Evolutionary conservation across 495 filamentous ascomycete species (phyloP).

Genomic region (Penicillium argentinense): DNA sequence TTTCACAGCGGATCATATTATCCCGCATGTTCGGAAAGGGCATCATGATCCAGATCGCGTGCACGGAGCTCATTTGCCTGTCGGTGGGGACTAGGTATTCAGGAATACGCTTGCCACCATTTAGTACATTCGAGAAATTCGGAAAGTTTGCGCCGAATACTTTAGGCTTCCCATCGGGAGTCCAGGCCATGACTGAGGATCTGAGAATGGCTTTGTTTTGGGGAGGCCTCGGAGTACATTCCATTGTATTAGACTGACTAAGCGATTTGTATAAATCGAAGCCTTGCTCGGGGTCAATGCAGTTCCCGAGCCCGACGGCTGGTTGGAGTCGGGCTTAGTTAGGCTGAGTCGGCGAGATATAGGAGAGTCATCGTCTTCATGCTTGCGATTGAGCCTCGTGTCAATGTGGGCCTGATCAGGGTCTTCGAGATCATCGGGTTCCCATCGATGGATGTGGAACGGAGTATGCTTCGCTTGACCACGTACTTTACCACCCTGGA

Average conservation of each 20-base stretch:
- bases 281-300: no score
- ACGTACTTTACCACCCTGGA: not conserved
- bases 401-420: no score
- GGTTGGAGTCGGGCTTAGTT: no score
- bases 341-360: no score
- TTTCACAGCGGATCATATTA: constrained; percentile 20
- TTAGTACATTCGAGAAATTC: constrained; percentile 1
- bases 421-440: not conserved
- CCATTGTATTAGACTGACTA: constrained; percentile 31
- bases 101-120: constrained; percentile 3
- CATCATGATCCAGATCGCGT: constrained; percentile 19
- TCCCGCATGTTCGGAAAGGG: constrained; percentile 21
- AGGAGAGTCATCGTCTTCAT: no score
- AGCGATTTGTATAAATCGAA: no score
- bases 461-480: no score
- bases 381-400: no score
- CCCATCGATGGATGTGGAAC: constrained; percentile 5
- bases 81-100: constrained; percentile 6
- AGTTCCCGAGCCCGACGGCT: no score
- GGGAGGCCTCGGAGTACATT: constrained; percentile 70
- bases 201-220: constrained; percentile 9
- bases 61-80: constrained; percentile 9
- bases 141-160: constrained; percentile 1
- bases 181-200: not conserved
- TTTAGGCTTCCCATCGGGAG: not conserved